Base-by-base conservation (phyloP, 352 stramenopile genomes). In the Phytophthora uliginosa region DNA sequence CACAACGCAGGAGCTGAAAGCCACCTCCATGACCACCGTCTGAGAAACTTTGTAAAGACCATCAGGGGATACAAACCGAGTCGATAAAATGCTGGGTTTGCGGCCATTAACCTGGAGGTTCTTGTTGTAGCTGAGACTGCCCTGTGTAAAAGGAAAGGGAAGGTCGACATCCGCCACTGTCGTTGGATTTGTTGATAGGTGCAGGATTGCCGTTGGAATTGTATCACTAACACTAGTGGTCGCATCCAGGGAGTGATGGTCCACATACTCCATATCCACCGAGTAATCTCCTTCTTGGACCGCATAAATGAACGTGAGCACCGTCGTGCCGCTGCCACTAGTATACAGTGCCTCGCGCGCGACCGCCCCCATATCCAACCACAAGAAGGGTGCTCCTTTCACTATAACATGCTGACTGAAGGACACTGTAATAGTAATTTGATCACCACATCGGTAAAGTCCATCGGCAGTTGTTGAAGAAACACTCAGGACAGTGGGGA, bases 401-500 rank as follows among this genome's bases (percentile, higher is more conserved):
- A 97, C 90, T 4, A 89, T 74, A 0, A 97, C 86, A 40, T 95
- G 71, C 54, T 94, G 79, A 6, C 84, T 93, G 33, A 96, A 94
- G 1, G 68, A 71, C 24, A 96, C 82, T 2, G 81, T 66, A 13
- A 97, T 57, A 6, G 77, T 62, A 7, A 97, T 81, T 36, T 79
- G 64, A 56, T 97, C 90, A 22, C 89, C 89, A 42, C 81, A 88
- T 17, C 82, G 85, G 55, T 96, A 96, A 1, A 85, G 36, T 0
- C 77, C 84, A 51, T 95, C 65, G 0, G 66, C 31, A 8, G 72
- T 83, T 7, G 74, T 69, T 1, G 89, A 90, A 0, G 75, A 88
- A 17, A 97, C 86, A 28, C 50, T 84, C 0, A 90, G 31, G 0
- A 97, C 76, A 3, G 59, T 67, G 20, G 90, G 90, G 5, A 89